Base-by-base conservation (phyloP, 2,329 filamentous ascomycete genomes). In the Trichoderma harzianum region DNA sequence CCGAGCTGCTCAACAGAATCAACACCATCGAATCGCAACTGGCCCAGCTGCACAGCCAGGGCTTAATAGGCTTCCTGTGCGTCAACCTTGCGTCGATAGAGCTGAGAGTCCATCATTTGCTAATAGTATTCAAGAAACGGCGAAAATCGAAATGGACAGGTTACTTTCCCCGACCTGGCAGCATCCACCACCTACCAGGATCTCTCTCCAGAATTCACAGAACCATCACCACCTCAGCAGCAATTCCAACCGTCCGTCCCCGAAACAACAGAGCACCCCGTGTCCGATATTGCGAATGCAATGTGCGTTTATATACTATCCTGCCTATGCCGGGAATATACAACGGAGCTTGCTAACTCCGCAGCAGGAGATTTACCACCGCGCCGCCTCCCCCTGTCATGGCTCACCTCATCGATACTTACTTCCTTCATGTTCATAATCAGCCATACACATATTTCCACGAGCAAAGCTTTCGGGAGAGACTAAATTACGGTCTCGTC, bases 21-120 rank as follows among this genome's bases (percentile, higher is more conserved):
- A 69, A 69, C 39, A 69, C 67, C 39, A 69, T 69, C 43, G 67
- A 69, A 32, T 69, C 67, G 39, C 55, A 62, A 36, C 67, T 69
- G 10, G 67, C 67, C 16, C 67, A 69, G 30, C 67, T 69, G 5
- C 67, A 69, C 7, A 69, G 67, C 67, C 67, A 69, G 28, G 67
- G 67, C 26, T 53, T 69, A 5, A 28, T 69, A 18, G 67, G 67
- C 57, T 69, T 69, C 43, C 14, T 69, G 67, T 69, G 60, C 28
- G 67, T 69, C 21, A 8, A 21, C 30, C 28, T 21, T 18, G 32
- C 6, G 3, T 28, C 36, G 2, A 16, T 16, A 7, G 10, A n/a
- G 1, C 32, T 3, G 7, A 3, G 3, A 32, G 4, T 10, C 11
- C 65, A 47, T 7, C 36, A 12, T 5, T 24, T 61, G 43, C 67